A percentile compares a stretch with the other conserved stretches of the same genome.
Conservation (phyloP, 2,329 filamentous ascomycete species). For the Penicillium sp. region DNA sequence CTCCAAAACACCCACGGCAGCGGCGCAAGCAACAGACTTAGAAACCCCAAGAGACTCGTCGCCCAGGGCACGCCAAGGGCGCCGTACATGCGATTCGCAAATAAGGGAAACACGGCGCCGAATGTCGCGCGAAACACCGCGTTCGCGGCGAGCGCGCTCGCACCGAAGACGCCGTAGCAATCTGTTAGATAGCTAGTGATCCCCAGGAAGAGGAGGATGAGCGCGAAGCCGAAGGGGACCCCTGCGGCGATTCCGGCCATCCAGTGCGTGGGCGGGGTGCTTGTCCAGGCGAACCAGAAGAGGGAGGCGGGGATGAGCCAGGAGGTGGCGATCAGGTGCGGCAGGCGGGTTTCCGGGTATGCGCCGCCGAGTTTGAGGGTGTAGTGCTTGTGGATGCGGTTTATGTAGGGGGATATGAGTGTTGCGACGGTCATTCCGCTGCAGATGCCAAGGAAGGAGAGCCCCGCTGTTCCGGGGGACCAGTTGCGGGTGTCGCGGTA, state of each 20-base stretch:
- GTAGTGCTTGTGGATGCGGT: neutral
- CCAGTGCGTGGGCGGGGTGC: neutral
- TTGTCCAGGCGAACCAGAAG: constrained; percentile 20
- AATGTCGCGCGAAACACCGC: too few species aligned
- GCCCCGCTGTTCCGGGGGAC: neutral
- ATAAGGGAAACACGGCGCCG: constrained; percentile 70
- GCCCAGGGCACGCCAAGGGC: constrained; percentile 45
- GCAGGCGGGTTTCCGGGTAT: constrained; percentile 9
- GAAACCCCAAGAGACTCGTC: constrained; percentile 40
- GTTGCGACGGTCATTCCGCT: neutral
- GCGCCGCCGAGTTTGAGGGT: neutral
- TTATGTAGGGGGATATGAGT: neutral
- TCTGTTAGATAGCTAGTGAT: too few species aligned
- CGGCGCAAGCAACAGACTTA: constrained; percentile 41
- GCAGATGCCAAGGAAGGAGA: constrained; percentile 1
- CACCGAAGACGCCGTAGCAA: too few species aligned
- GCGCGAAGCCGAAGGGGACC: too few species aligned
- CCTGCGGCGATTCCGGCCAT: neutral
- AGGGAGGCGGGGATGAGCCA: constrained; percentile 9
- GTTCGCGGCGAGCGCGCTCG: too few species aligned
- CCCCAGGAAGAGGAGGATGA: too few species aligned
- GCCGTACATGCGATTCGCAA: constrained; percentile 57
- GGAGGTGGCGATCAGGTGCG: neutral
- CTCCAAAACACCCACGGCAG: constrained; percentile 45
- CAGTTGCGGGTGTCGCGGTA: constrained; percentile 1